Evolutionary conservation across 768 basidiomycete genomes (phyloP).

Genomic region (Dioszegia hungarica): DNA sequence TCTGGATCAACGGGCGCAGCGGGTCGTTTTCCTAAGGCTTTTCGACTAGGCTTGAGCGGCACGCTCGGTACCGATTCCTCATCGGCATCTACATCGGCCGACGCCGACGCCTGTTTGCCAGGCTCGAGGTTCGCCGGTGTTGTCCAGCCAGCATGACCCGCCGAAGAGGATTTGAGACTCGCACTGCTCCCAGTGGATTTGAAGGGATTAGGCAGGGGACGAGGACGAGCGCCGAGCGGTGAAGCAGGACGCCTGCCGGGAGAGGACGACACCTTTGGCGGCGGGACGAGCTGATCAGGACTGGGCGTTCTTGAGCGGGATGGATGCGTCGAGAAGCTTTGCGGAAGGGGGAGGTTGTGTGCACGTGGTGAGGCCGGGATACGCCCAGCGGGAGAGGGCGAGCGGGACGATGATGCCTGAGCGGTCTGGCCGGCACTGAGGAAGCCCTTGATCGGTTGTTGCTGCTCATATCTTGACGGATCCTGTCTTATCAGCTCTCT

Average conservation of each 20-base stretch:
- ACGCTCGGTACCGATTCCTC: slow-evolving; percentile 28
- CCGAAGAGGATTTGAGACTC: slow-evolving; percentile 5
- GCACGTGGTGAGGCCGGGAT: slow-evolving; percentile 34
- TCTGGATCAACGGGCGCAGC: slow-evolving; percentile 53
- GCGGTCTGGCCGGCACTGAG: slow-evolving; percentile 43
- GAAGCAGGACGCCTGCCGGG: slow-evolving; percentile 16
- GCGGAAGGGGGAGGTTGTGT: slow-evolving; percentile 18
- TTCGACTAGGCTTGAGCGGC: slow-evolving; percentile 68
- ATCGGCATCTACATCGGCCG: slow-evolving; percentile 15
- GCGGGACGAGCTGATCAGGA: slow-evolving; percentile 53
- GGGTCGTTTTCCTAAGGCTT: slow-evolving; percentile 79
- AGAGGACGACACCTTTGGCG: slow-evolving; percentile 14
- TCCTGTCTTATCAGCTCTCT: neutral
- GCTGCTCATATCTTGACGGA: slow-evolving; percentile 1
- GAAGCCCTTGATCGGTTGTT: slow-evolving; percentile 9
- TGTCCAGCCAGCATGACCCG: slow-evolving; percentile 1
- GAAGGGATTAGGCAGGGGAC: slow-evolving; percentile 42
- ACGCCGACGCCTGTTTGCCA: slow-evolving; percentile 1
- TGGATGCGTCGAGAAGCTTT: slow-evolving; percentile 10
- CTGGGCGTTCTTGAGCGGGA: slow-evolving; percentile 65
- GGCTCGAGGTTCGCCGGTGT: neutral
- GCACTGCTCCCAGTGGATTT: slow-evolving; percentile 12
- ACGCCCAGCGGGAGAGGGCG: slow-evolving; percentile 32
- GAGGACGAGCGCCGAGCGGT: slow-evolving; percentile 19
- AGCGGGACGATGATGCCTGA: slow-evolving; percentile 38